Evolutionary conservation across 768 basidiomycete genomes (phyloP).

Genomic region (Kwoniella mangroviensis): DNA sequence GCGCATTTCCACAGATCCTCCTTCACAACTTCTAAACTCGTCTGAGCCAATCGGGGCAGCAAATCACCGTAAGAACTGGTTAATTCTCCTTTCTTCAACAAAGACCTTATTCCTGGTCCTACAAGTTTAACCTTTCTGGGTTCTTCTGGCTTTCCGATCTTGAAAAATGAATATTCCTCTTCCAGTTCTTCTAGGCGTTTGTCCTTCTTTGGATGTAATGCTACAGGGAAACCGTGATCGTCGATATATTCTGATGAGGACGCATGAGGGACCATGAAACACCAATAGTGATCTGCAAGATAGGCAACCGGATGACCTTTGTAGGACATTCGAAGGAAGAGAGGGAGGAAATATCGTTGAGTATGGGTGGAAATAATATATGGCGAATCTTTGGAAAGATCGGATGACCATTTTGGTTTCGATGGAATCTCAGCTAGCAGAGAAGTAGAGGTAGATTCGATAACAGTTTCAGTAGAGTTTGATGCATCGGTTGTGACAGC

Average conservation of each 20-base stretch:
- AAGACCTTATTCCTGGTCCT: constrained; percentile 33
- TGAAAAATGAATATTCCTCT: constrained; percentile 38
- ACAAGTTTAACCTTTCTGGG: constrained; percentile 37
- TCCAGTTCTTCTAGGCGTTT: constrained; percentile 16
- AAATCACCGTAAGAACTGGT: constrained; percentile 35
- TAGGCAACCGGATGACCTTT: constrained; percentile 68
- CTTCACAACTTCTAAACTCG: constrained; percentile 9
- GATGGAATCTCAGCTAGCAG: not conserved
- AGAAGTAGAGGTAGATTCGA: not conserved
- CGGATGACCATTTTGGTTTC: constrained; percentile 26
- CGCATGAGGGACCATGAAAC: constrained; percentile 51
- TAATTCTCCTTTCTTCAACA: constrained; percentile 34
- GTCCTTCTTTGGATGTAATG: constrained; percentile 35
- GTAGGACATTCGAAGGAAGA: constrained; percentile 69
- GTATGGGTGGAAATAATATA: constrained; percentile 23
- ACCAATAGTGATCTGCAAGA: constrained; percentile 68
- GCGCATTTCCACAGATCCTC: constrained; percentile 31
- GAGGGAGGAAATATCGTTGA: constrained; percentile 67
- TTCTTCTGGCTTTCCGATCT: constrained; percentile 27
- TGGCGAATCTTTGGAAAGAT: constrained; percentile 18
- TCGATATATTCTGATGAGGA: constrained; percentile 23
- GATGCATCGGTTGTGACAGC: not conserved
- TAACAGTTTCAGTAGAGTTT: not conserved
- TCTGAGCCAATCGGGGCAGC: constrained; percentile 13
- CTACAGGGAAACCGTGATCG: constrained; percentile 40